Conservation (phyloP, 768 basidiomycete species). For the Tephrocybe rancida region DNA sequence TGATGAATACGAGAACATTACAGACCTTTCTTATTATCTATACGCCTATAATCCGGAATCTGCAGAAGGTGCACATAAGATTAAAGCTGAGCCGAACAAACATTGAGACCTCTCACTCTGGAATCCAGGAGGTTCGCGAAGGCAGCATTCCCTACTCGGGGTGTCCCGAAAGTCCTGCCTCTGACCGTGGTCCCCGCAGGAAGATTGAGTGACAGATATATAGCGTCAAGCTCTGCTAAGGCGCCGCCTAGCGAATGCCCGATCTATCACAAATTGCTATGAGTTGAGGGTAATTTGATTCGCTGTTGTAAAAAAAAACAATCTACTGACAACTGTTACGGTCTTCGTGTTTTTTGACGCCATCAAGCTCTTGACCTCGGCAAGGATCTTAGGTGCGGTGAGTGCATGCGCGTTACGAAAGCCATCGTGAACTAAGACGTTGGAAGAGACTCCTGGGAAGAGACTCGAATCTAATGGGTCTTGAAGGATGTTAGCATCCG, state of each 20-base stretch:
- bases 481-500: slow-evolving; percentile 46
- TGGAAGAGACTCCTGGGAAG: slow-evolving; percentile 54
- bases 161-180: slow-evolving; percentile 50
- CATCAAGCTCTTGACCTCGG: slow-evolving; percentile 44
- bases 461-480: slow-evolving; percentile 42
- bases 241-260: slow-evolving; percentile 58
- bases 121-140: slow-evolving; percentile 53
- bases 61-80: too few species aligned
- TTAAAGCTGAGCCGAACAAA: too few species aligned
- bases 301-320: background rate
- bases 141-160: slow-evolving; percentile 51
- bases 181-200: slow-evolving; percentile 40
- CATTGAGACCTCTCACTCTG: slow-evolving; percentile 27
- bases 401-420: slow-evolving; percentile 53
- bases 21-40: slow-evolving; percentile 40
- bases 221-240: slow-evolving; percentile 52
- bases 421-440: slow-evolving; percentile 53
- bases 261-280: slow-evolving; percentile 27
- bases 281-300: background rate
- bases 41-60: slow-evolving; percentile 39
- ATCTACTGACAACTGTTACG: slow-evolving; percentile 46
- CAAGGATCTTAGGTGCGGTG: slow-evolving; percentile 46
- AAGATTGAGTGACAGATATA: slow-evolving; percentile 51
- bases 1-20: background rate
- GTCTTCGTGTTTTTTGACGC: slow-evolving; percentile 34